phyloP scores from a whole-genome alignment of 768 basidiomycete genomes.

The Pleurotus djamor region DNA sequence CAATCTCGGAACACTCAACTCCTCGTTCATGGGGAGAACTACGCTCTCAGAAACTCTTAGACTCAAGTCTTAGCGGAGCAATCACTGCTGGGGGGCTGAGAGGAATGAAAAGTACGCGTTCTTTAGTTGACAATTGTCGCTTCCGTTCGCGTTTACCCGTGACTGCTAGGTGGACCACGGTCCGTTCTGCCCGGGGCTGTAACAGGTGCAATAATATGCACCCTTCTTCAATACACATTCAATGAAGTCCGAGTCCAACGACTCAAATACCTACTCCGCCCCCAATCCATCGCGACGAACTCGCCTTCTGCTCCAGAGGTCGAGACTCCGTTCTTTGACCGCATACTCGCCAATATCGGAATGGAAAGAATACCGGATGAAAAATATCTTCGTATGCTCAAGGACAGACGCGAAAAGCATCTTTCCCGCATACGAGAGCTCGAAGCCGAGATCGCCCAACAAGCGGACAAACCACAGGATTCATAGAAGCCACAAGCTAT shows the following conservation, averaged over 20 bases:
- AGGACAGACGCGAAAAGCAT: constrained; percentile 51
- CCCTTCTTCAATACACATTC: constrained; percentile 61
- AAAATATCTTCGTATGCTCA: constrained; percentile 63
- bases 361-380: constrained; percentile 65
- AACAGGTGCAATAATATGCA: constrained; percentile 57
- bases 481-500: too few relatives aligned
- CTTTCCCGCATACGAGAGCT: constrained; percentile 58
- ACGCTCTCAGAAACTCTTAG: constrained; percentile 59
- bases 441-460: constrained; percentile 37
- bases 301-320: constrained; percentile 9
- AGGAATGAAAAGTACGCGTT: constrained; percentile 54
- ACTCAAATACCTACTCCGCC: constrained; percentile 46
- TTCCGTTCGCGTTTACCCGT: background rate
- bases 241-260: constrained; percentile 68
- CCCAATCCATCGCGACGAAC: constrained; percentile 9
- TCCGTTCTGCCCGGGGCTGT: constrained; percentile 58
- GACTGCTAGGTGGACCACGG: constrained; percentile 54
- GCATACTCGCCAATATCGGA: constrained; percentile 44
- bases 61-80: constrained; percentile 73
- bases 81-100: constrained; percentile 59
- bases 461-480: constrained; percentile 14
- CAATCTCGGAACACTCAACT: constrained; percentile 14
- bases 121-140: background rate
- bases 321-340: constrained; percentile 23
- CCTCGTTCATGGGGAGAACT: constrained; percentile 48